Base-by-base conservation (phyloP, 1,284 basidiomycete genomes). In the Puccinia hordei region DNA sequence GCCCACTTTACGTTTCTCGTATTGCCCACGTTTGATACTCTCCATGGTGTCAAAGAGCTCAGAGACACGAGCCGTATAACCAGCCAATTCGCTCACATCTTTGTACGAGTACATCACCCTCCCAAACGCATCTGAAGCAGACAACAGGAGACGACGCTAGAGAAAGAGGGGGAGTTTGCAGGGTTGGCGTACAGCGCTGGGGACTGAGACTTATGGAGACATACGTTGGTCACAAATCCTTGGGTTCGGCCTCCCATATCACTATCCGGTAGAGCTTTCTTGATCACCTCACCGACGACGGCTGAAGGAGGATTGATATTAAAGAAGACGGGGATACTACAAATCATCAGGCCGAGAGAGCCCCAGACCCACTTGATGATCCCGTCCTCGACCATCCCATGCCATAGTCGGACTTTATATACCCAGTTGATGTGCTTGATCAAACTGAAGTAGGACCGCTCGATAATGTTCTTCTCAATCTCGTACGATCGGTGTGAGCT, bases 321-420 rank as follows among this genome's bases (percentile, higher is more conserved):
- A 85, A 94, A 90, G 86, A 99, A 99, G 15, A 96, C 91, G 0
- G 96, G 96, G 71, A 98, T 92, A 6, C 94, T 93, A 85, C 96
- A 98, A 33, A 98, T 90, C 80, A 93, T 89, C 38, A 98, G 88
- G 90, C 93, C 81, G 46, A 81, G 68, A 5, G 33, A 46, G 33
- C 51, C 65, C 55, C 73, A 81, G 35, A 81, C 83, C 77, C 82
- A 96, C 86, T 98, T 98, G 84, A 98, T 92, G 80, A 99, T 92
- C 1, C 94, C 94, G 86, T 99, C 96, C 85, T 98, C 95, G 10
- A 91, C 89, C 86, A 95, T 93, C 1, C 92, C 91, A 86, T 97
- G 94, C 90, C 92, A 93, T 88, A 96, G 93, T 41, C 92, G 89
- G 81, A 92, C 91, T 63, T 89, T 87, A 83, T 96, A 88, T 2